These are phyloP conservation scores for Trichoderma asperellum DNA, from an alignment of 2,329 filamentous ascomycete species.

Conservation along the genomic window DNA sequence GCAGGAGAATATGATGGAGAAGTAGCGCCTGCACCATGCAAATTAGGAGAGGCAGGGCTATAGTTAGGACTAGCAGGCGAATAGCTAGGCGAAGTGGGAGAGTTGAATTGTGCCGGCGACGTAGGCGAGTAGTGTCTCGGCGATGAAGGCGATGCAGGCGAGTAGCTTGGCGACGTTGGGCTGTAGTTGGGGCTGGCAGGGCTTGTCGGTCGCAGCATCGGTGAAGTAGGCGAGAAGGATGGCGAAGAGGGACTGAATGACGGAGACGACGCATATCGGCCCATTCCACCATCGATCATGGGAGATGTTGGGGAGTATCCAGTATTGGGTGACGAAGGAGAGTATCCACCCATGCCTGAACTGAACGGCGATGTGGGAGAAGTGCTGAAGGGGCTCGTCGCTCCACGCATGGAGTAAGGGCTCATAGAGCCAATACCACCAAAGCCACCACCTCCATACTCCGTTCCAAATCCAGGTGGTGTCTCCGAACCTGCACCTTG, in stretches of 20 bases:
- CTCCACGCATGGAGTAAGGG: conserved; percentile 63
- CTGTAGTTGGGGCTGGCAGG: conserved; percentile 65
- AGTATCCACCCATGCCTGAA: conserved; percentile 64
- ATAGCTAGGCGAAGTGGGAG: conserved; percentile 74
- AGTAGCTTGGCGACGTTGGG: conserved; percentile 68
- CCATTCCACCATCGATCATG: conserved; percentile 57
- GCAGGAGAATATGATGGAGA: conserved; percentile 69
- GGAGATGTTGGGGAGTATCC: conserved; percentile 79
- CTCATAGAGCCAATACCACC: conserved; percentile 59
- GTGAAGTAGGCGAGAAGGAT: conserved; percentile 66
- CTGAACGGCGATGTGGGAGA: conserved; percentile 69
- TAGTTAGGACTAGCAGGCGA: conserved; percentile 73
- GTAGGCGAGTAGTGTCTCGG: conserved; percentile 66
- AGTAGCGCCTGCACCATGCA: conserved; percentile 49
- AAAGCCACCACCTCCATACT: conserved; percentile 59
- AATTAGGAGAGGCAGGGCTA: conserved; percentile 68
- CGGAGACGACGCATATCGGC: conserved; percentile 61
- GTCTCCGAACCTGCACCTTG: conserved; percentile 73
- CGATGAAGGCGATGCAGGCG: conserved; percentile 62
- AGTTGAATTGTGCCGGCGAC: conserved; percentile 74
- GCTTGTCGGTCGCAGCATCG: conserved; percentile 59
- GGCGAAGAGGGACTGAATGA: conserved; percentile 67
- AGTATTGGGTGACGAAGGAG: conserved; percentile 74
- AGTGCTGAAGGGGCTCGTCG: conserved; percentile 76
- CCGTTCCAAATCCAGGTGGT: conserved; percentile 66